Evolutionary conservation across 257 asterid genomes (phyloP).

Genomic region (Leptodermis oblonga): DNA sequence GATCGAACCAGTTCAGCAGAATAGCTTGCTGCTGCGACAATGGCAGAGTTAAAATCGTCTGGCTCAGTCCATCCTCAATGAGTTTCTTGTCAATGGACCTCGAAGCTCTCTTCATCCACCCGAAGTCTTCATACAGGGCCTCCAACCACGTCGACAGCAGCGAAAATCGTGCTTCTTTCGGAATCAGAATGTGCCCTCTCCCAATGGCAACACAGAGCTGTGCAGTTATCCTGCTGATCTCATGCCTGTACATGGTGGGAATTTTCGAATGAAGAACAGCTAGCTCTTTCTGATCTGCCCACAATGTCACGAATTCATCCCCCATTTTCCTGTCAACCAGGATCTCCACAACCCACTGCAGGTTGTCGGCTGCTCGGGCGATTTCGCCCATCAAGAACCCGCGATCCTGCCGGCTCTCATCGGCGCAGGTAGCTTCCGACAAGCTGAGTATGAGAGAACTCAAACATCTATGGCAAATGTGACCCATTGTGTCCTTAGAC

Average conservation of each 20-base stretch:
- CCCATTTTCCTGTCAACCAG: slow-evolving; percentile 62
- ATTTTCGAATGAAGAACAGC: slow-evolving; percentile 75
- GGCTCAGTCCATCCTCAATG: slow-evolving; percentile 81
- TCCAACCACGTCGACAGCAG: slow-evolving; percentile 87
- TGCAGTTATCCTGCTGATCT: slow-evolving; percentile 83
- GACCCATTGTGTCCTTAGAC: slow-evolving; percentile 57
- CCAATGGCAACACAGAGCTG: slow-evolving; percentile 81
- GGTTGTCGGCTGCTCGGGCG: slow-evolving; percentile 81
- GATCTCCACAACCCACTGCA: slow-evolving; percentile 83
- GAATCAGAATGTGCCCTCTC: slow-evolving; percentile 61
- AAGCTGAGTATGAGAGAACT: slow-evolving; percentile 61
- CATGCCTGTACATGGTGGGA: slow-evolving; percentile 75
- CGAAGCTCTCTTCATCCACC: slow-evolving; percentile 79
- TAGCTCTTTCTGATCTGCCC: slow-evolving; percentile 94
- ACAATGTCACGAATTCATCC: slow-evolving; percentile 68
- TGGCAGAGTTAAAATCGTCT: slow-evolving; percentile 72
- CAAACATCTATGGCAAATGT: slow-evolving; percentile 76
- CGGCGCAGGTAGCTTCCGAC: slow-evolving; percentile 61
- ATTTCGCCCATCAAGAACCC: slow-evolving; percentile 79
- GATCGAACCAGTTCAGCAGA: slow-evolving; percentile 71
- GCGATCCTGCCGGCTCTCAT: slow-evolving; percentile 55
- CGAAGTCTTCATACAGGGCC: slow-evolving; percentile 77
- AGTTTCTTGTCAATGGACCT: slow-evolving; percentile 63
- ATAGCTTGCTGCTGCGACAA: slow-evolving; percentile 66
- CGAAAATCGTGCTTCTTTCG: slow-evolving; percentile 53